Evolutionary conservation across 2,329 filamentous ascomycete species (phyloP), one percentile per base, ranked within the genome.

Genomic region (Colletotrichum salicis): DNA sequence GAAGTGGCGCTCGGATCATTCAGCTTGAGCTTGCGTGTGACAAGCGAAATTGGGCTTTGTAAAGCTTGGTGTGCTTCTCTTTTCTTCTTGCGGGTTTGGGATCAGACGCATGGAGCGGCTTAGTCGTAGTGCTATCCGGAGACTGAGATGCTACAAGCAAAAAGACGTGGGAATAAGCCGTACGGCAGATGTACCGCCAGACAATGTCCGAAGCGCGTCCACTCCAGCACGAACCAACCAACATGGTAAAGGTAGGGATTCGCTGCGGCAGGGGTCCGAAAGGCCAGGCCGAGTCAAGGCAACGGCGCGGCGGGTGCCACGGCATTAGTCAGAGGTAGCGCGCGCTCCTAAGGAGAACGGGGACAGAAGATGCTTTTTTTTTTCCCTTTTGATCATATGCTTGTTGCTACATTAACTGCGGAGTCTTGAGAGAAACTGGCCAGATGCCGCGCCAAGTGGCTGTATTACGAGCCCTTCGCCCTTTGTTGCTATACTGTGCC

Each of bases 1-100:
- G 64, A 59, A 64, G 51, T 48, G 56, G n/a, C 64, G 69, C 69
- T 71, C 64, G 52, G 69, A 60, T 71, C 69, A 35, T 56, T 59
- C 41, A 68, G 64, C 60, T 33, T n/a, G 41, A 22, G 41, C 31
- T 29, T 37, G 48, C 10, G 24, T 22, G 12, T 31, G 58, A 55
- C 35, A 59, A 71, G 64, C 64, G 69, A 71, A 11, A 71, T 71
- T 63, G 48, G 31, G 15, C 19, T 24, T 24, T 6, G 22, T 29
- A 55, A 19, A 29, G 48, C 29, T 58, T 15, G 11, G 4, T 19
- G 19, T 8, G 35, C 15, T 58, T 11, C 3, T 6, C 27, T 33
- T 15, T 60, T 41, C 35, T 61, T 37, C 45, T 60, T 56, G 37
- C 37, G 31, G 55, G 5, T 15, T 48, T 12, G 45, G 33, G 52